These are phyloP conservation scores for Sarocladium kiliense DNA, from an alignment of 2,329 filamentous ascomycete genomes.

Conservation along the genomic window DNA sequence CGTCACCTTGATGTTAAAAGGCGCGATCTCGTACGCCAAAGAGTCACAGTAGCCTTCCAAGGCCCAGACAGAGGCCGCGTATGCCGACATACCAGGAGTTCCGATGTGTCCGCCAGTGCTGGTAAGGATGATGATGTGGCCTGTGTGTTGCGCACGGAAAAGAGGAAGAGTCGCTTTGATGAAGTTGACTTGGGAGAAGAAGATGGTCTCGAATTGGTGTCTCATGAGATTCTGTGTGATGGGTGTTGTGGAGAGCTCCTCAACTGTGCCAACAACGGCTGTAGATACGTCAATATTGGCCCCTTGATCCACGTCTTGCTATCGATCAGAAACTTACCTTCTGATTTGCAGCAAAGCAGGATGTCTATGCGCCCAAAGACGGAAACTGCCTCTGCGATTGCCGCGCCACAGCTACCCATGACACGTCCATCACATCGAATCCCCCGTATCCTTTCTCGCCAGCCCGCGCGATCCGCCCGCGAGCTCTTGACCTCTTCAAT, in stretches of 20 bases:
- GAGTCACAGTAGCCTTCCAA: conserved; percentile 95
- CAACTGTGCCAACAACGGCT: conserved; percentile 86
- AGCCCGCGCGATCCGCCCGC: conserved; percentile 65
- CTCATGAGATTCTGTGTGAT: conserved; percentile 74
- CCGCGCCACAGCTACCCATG: conserved; percentile 72
- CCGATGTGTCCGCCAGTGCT: conserved; percentile 90
- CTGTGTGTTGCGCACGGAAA: conserved; percentile 73
- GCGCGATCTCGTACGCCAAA: conserved; percentile 90
- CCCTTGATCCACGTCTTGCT: too few relatives aligned
- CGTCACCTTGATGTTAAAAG: conserved; percentile 94
- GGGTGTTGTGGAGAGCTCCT: conserved; percentile 73
- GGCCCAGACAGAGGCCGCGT: conserved; percentile 90
- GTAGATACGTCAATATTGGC: neutral
- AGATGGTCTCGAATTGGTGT: conserved; percentile 91
- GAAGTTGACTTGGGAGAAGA: conserved; percentile 93
- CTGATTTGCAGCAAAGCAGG: conserved; percentile 80
- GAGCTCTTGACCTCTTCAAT: conserved; percentile 61
- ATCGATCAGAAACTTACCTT: conserved; percentile 54
- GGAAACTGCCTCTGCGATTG: conserved; percentile 79
- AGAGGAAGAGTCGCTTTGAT: conserved; percentile 82
- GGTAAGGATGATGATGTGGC: conserved; percentile 85
- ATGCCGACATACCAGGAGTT: conserved; percentile 84
- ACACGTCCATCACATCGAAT: conserved; percentile 58
- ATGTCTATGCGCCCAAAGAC: conserved; percentile 87
- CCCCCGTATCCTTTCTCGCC: conserved; percentile 70